phyloP scores from a whole-genome alignment of 495 filamentous ascomycete species.

The Penicillium parvum region DNA sequence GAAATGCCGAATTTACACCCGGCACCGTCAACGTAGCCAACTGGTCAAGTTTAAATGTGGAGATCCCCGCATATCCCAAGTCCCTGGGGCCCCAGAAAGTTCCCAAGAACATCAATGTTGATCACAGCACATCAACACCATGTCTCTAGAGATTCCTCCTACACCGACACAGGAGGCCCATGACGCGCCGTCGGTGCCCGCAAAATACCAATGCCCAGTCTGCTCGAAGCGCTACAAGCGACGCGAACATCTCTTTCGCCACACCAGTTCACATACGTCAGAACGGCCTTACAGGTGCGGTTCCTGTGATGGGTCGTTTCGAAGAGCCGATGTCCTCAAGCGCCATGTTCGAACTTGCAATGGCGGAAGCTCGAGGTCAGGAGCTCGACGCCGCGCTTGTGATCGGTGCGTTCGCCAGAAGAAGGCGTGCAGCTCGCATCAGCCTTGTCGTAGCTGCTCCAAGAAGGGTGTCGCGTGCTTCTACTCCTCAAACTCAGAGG shows the following conservation, averaged over 20 bases:
- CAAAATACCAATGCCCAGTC: constrained; percentile 15
- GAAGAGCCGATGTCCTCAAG: constrained; percentile 19
- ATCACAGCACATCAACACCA: background rate
- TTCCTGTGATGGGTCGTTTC: constrained; percentile 14
- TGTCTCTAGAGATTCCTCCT: background rate
- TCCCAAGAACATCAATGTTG: background rate
- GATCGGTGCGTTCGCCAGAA: constrained; percentile 25
- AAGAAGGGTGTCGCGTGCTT: constrained; percentile 11
- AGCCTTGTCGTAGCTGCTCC: constrained; percentile 18
- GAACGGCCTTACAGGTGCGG: constrained; percentile 17
- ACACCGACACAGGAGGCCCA: background rate
- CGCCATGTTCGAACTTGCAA: constrained; percentile 15
- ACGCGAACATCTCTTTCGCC: constrained; percentile 19
- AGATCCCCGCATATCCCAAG: background rate
- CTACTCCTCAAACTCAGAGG: constrained; percentile 6
- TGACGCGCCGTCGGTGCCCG: background rate
- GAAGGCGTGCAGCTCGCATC: constrained; percentile 20
- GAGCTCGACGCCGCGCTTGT: constrained; percentile 13
- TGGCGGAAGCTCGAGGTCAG: constrained; percentile 6
- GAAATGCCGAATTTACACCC: constrained; percentile 1
- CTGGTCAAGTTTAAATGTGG: constrained; percentile 2
- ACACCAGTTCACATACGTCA: constrained; percentile 17
- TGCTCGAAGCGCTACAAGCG: constrained; percentile 19
- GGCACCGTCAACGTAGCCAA: background rate
- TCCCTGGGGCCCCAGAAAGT: background rate